Conservation (phyloP, 2,329 filamentous ascomycete species). For the Cercospora sp. region DNA sequence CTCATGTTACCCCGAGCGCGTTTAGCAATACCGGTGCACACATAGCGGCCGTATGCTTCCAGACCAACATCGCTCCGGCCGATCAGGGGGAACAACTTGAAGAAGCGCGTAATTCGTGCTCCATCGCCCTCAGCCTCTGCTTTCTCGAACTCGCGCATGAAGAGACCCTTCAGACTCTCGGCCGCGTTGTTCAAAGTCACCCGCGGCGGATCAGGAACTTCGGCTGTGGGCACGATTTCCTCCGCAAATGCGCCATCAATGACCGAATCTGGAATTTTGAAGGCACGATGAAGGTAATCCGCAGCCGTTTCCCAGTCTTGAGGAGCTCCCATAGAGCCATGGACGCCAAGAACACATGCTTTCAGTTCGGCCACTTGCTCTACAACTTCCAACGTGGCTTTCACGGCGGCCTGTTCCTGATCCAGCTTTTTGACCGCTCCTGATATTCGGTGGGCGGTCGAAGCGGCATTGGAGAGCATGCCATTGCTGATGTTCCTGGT, state of each 20-base stretch:
- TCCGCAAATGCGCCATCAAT: conserved; percentile 83
- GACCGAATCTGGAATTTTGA: conserved; percentile 76
- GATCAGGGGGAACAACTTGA: conserved; percentile 95
- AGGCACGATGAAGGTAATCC: conserved; percentile 80
- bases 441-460: conserved; percentile 82
- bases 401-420: conserved; percentile 85
- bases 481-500: conserved; percentile 81
- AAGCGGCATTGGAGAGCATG: conserved; percentile 84
- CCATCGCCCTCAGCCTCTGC: conserved; percentile 85
- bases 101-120: conserved; percentile 88
- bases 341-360: conserved; percentile 89
- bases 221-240: conserved; percentile 88
- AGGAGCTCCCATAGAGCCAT: conserved; percentile 93
- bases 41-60: conserved; percentile 93
- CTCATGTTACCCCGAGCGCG: conserved; percentile 79
- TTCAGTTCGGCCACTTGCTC: conserved; percentile 97
- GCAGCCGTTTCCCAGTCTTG: conserved; percentile 99
- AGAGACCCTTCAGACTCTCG: conserved; percentile 85
- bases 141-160: conserved; percentile 91
- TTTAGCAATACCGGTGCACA: conserved; percentile 89
- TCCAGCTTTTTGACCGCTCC: conserved; percentile 85
- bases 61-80: conserved; percentile 83
- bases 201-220: conserved; percentile 88
- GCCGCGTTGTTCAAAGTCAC: conserved; percentile 83
- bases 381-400: conserved; percentile 85